A percentile compares a stretch with the other conserved stretches of the same genome.
Conservation (phyloP, 148 eudicot genomes). For the Arctostaphylos glauca region DNA sequence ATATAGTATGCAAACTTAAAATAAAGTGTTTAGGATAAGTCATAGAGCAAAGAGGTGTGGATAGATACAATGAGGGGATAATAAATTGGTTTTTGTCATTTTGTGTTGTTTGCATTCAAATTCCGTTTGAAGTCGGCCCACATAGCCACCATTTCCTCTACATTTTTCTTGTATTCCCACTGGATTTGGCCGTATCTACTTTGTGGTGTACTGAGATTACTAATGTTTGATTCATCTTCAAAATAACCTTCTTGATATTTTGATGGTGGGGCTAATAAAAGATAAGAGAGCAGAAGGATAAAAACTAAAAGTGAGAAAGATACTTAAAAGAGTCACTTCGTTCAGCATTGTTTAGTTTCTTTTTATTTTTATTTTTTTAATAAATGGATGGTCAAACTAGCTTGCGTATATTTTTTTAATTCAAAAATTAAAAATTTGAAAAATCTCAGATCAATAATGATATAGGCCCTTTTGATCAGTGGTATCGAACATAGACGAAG, state of each 20-base stretch:
- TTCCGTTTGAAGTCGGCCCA: not conserved
- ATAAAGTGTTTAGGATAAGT: not conserved
- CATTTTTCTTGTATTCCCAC: not conserved
- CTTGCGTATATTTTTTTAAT: too few species aligned
- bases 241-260: not conserved
- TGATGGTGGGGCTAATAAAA: not conserved
- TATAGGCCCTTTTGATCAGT: too few species aligned
- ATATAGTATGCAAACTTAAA: too few species aligned
- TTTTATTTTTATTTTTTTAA: too few species aligned
- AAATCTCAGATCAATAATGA: too few species aligned
- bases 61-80: not conserved
- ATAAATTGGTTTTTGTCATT: not conserved
- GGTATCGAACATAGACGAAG: too few species aligned
- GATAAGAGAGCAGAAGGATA: too few species aligned
- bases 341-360: too few species aligned
- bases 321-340: too few species aligned
- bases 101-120: not conserved
- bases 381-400: too few species aligned
- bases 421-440: too few species aligned
- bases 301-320: too few species aligned
- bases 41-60: not conserved
- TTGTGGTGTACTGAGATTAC: not conserved
- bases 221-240: not conserved
- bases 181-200: not conserved
- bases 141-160: not conserved